Conservation (phyloP, 139 green algal genomes). For the Haematococcus lacustris region DNA sequence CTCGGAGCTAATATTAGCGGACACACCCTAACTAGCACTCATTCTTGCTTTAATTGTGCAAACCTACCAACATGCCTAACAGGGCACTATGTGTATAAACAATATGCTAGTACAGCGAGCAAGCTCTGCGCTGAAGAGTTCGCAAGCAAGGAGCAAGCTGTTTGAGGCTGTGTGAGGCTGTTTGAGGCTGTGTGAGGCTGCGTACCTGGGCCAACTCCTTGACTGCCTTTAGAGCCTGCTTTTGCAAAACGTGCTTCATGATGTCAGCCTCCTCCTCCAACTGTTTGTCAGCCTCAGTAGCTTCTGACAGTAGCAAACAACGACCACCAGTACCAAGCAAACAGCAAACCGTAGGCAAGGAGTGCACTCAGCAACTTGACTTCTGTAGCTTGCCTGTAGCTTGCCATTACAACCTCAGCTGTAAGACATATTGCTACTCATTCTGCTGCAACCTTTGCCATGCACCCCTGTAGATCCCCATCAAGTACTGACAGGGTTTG, state of each 20-base stretch:
- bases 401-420: neutral
- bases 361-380: neutral
- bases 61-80: neutral
- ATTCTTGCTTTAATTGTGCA: neutral
- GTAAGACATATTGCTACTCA: neutral
- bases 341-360: slow-evolving; percentile 8
- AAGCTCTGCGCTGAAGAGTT: no score
- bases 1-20: no score
- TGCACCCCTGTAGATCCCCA: slow-evolving; percentile 11
- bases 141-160: no score
- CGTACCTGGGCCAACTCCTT: slow-evolving; percentile 85
- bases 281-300: slow-evolving; percentile 61
- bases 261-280: slow-evolving; percentile 84
- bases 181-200: no score
- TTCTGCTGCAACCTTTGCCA: no score
- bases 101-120: neutral
- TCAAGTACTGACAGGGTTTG: no score
- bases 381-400: neutral
- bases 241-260: slow-evolving; percentile 78
- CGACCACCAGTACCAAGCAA: neutral
- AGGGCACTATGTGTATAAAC: neutral
- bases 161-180: no score
- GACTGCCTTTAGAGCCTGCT: slow-evolving; percentile 83
- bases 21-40: no score
- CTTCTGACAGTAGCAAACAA: slow-evolving; percentile 12